These are phyloP conservation scores for Raffaelea ambrosiae DNA, from an alignment of 2,329 filamentous ascomycete species.

Conservation along the genomic window DNA sequence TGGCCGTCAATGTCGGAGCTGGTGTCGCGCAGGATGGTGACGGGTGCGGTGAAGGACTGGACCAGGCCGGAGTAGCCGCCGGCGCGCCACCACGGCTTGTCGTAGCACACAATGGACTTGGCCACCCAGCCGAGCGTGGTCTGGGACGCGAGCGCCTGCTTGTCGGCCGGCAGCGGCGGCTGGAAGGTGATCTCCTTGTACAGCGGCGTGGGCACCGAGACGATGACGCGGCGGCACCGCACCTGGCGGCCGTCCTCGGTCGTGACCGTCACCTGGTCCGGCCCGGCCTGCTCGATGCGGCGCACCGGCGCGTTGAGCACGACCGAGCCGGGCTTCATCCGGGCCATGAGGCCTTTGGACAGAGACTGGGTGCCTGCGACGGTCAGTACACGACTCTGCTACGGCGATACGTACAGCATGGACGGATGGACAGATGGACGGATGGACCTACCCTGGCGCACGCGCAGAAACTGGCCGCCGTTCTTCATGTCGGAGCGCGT, in stretches of 20 bases:
- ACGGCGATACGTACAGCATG: neutral
- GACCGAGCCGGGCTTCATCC: constrained; percentile 1
- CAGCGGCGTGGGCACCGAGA: constrained; percentile 8
- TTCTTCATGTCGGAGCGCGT: constrained; percentile 43
- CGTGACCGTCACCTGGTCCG: neutral
- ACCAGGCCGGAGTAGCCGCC: constrained; percentile 32
- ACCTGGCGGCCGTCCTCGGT: neutral
- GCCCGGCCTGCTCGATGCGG: neutral
- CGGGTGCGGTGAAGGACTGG: constrained; percentile 3
- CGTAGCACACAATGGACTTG: constrained; percentile 39
- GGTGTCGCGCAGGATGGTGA: constrained; percentile 4
- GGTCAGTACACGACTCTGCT: neutral
- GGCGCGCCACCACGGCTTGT: constrained; percentile 27
- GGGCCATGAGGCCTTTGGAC: neutral
- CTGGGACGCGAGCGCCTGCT: constrained; percentile 16
- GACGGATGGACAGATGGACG: neutral
- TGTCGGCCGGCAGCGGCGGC: constrained; percentile 28
- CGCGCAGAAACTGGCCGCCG: constrained; percentile 44
- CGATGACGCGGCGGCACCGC: constrained; percentile 3
- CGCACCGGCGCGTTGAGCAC: constrained; percentile 6
- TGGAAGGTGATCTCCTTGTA: constrained; percentile 31
- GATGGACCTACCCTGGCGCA: constrained; percentile 24
- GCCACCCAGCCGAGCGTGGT: constrained; percentile 39
- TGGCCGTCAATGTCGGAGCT: constrained; percentile 16
- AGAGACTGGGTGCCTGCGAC: constrained; percentile 28